Evolutionary conservation across 164 flowering plant species (phyloP).

Genomic region (Kalanchoe fedtschenkoi): DNA sequence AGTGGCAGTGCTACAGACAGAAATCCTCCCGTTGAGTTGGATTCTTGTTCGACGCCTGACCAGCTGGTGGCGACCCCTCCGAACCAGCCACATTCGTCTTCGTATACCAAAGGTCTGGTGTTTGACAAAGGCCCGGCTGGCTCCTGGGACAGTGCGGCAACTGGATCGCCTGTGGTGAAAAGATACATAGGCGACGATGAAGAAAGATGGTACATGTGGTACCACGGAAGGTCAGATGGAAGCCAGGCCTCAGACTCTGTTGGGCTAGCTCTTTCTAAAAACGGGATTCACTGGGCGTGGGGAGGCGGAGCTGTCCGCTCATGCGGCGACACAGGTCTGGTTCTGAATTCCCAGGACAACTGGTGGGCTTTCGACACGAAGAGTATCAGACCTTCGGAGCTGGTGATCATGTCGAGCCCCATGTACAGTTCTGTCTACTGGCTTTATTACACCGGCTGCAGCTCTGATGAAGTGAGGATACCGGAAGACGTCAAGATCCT

Average conservation of each 20-base stretch:
- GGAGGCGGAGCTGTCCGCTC: conserved; percentile 32
- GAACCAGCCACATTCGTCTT: conserved; percentile 13
- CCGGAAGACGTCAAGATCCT: background rate
- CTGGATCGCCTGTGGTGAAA: conserved; percentile 78
- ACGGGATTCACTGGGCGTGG: conserved; percentile 79
- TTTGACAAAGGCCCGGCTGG: conserved; percentile 40
- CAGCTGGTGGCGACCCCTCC: conserved; percentile 11
- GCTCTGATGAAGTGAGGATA: conserved; percentile 30
- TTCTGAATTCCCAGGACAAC: conserved; percentile 46
- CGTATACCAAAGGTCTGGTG: conserved; percentile 39
- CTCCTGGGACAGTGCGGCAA: conserved; percentile 59
- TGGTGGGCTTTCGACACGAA: conserved; percentile 89
- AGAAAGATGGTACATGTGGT: conserved; percentile 96
- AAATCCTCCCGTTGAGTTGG: conserved; percentile 9
- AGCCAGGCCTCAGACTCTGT: conserved; percentile 25
- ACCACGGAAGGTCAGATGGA: conserved; percentile 37
- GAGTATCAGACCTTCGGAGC: conserved; percentile 54
- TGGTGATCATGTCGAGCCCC: conserved; percentile 65
- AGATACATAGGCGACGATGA: conserved; percentile 73
- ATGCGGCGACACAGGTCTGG: conserved; percentile 39
- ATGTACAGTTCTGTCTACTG: conserved; percentile 65
- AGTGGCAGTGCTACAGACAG: conserved; percentile 18
- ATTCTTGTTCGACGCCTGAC: conserved; percentile 12
- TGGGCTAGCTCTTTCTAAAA: conserved; percentile 72
- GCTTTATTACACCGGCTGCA: conserved; percentile 79